These are phyloP conservation scores for Leptosphaerulina australis DNA, from an alignment of 2,329 filamentous ascomycete species.

Conservation along the genomic window DNA sequence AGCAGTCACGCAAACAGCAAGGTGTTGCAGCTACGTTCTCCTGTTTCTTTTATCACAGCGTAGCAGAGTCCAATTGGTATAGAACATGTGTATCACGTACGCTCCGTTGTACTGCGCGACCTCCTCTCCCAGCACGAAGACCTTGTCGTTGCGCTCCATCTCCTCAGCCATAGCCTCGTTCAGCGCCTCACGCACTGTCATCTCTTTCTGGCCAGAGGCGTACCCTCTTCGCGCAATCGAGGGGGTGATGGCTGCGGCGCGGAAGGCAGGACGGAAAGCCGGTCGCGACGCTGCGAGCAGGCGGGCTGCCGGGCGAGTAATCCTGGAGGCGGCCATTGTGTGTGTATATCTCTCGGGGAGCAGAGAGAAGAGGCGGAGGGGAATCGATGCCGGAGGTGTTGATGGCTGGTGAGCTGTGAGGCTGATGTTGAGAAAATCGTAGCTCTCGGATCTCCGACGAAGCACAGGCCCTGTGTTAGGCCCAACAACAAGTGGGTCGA, in stretches of 20 bases:
- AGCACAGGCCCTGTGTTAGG: background rate
- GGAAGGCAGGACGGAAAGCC: constrained; percentile 60
- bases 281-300: constrained; percentile 64
- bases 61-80: constrained; percentile 17
- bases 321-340: constrained; percentile 64
- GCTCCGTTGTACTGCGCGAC: constrained; percentile 99
- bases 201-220: constrained; percentile 77
- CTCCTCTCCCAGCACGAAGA: constrained; percentile 96
- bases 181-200: constrained; percentile 94
- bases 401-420: constrained; percentile 29
- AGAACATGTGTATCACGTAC: constrained; percentile 51
- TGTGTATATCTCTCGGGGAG: constrained; percentile 20
- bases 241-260: constrained; percentile 55
- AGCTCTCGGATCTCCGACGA: constrained; percentile 15
- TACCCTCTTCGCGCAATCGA: constrained; percentile 60
- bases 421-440: constrained; percentile 15
- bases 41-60: constrained; percentile 7
- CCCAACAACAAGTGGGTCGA: constrained; percentile 3
- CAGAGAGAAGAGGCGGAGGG: constrained; percentile 30
- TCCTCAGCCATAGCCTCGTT: constrained; percentile 98
- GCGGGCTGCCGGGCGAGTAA: constrained; percentile 68
- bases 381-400: constrained; percentile 35
- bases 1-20: background rate
- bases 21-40: background rate
- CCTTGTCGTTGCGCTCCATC: constrained; percentile 91